A percentile compares a stretch with the other conserved stretches of the same genome.
Conservation (phyloP, 306 rosid species). For the Parietaria judaica region DNA sequence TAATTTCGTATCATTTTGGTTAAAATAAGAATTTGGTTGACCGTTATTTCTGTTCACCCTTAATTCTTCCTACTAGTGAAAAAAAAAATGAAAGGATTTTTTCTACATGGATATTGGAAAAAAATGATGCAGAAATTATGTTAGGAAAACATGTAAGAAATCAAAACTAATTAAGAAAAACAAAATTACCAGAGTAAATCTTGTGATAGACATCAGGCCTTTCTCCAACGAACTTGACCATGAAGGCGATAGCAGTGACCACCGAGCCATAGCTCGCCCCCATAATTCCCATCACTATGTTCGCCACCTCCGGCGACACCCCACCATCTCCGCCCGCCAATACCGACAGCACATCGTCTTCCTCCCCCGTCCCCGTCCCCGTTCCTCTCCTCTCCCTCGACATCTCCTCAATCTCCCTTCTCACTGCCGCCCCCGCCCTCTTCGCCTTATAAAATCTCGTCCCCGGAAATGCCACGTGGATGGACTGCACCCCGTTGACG, state of each 20-base stretch:
- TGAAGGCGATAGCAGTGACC: slow-evolving; percentile 30
- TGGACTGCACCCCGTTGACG: background rate
- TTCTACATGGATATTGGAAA: background rate
- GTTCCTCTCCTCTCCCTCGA: slow-evolving; percentile 31
- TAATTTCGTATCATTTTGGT: no score
- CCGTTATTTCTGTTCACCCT: no score
- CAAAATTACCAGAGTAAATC: slow-evolving; percentile 27
- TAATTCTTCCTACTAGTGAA: no score
- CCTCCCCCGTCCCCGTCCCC: slow-evolving; percentile 19
- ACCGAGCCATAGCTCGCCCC: slow-evolving; percentile 28
- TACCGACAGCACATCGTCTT: slow-evolving; percentile 22
- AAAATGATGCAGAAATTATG: background rate
- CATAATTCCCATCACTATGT: slow-evolving; percentile 41
- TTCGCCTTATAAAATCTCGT: slow-evolving; percentile 25
- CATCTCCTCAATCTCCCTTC: slow-evolving; percentile 23
- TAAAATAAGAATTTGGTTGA: no score
- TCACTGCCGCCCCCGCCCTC: slow-evolving; percentile 27
- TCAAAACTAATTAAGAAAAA: background rate
- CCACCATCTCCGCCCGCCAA: slow-evolving; percentile 34
- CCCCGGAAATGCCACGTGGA: slow-evolving; percentile 37
- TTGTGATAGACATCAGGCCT: slow-evolving; percentile 40
- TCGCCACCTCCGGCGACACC: slow-evolving; percentile 24
- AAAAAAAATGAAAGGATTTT: background rate
- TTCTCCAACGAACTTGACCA: slow-evolving; percentile 39
- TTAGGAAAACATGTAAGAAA: background rate